These are phyloP conservation scores for Linnemannia schmuckeri DNA, from an alignment of 192 early-diverging fungal genomes.

Conservation along the genomic window DNA sequence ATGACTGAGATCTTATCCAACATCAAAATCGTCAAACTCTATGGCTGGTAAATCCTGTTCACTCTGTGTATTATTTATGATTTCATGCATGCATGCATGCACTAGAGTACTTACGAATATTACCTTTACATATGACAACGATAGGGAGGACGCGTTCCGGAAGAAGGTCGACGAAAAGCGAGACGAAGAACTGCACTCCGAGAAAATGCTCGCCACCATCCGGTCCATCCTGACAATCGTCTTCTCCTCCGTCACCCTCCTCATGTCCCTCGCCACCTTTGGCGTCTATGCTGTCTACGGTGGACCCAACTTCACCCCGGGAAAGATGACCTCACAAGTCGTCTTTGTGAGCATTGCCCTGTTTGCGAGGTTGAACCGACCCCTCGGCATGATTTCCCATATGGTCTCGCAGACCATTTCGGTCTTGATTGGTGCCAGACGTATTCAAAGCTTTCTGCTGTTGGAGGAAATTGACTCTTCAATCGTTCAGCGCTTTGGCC, in stretches of 20 bases:
- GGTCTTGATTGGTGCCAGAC: conserved; percentile 16
- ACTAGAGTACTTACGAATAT: not conserved
- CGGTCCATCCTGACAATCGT: conserved; percentile 45
- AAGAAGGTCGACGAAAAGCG: not conserved
- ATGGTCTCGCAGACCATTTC: conserved; percentile 20
- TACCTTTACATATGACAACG: too few species aligned
- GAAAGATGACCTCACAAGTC: conserved; percentile 35
- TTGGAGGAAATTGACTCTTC: conserved; percentile 24
- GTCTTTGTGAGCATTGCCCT: conserved; percentile 43
- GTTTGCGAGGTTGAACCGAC: conserved; percentile 37
- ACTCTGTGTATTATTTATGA: not conserved
- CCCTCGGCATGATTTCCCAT: conserved; percentile 43
- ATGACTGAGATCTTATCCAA: conserved; percentile 18
- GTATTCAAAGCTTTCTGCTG: conserved; percentile 42
- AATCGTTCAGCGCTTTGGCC: not conserved
- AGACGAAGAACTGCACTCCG: not conserved
- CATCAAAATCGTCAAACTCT: conserved; percentile 33
- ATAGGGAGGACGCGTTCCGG: conserved; percentile 11
- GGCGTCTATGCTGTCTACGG: conserved; percentile 36
- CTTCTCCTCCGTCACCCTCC: conserved; percentile 30
- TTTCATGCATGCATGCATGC: not conserved
- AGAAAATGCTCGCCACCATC: conserved; percentile 10
- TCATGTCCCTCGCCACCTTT: conserved; percentile 38
- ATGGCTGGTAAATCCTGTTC: conserved; percentile 1
- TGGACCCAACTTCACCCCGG: conserved; percentile 25